Evolutionary conservation across 1,139 yeast genomes (phyloP), one percentile per base, ranked within the genome.

Genomic region (Hanseniaspora gamundiae): DNA sequence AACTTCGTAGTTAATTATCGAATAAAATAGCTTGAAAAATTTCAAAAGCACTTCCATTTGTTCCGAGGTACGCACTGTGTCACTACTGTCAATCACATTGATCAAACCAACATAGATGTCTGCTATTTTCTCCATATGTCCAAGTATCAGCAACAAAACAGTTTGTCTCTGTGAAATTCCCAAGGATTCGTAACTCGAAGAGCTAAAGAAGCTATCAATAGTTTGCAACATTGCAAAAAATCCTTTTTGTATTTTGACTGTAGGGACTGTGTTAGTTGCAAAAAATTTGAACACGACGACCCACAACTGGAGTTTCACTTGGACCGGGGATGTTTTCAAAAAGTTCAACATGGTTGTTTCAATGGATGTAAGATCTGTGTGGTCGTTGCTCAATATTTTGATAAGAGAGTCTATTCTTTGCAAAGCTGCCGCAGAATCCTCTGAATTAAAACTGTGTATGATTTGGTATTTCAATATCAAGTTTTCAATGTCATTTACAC

Each of bases 1-100:
- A 29, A 66, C 68, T 40, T 71, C 76, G 44, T 60, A 61, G 19
- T 64, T 58, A n/a, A 67, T 54, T 31, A 59, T 66, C 1, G 70
- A 61, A 44, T 69, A 70, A 16, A 73, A 56, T n/a, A 73, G 46
- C 36, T 66, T 58, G 27, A 73, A 56, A 7, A 66, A 46, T 10
- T 53, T 43, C 8, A 70, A 48, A 14, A 73, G 49, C 8, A 65
- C 52, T 10, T 59, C 52, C 24, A 69, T 44, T 27, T 50, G 49
- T 36, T 38, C 41, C 17, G 52, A 46, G 39, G 35, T 45, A 35
- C 39, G 22, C 1, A 16, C 26, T 7, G 35, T 35, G 7, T 28
- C 40, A 4, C 43, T 22, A 17, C 36, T 21, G n/a, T 29, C 33
- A 54, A 55, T 48, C 3, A 39, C 38, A 17, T 30, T n/a, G 42